phyloP scores from a whole-genome alignment of 2,329 filamentous ascomycete genomes.

The Alternaria burnsii region DNA sequence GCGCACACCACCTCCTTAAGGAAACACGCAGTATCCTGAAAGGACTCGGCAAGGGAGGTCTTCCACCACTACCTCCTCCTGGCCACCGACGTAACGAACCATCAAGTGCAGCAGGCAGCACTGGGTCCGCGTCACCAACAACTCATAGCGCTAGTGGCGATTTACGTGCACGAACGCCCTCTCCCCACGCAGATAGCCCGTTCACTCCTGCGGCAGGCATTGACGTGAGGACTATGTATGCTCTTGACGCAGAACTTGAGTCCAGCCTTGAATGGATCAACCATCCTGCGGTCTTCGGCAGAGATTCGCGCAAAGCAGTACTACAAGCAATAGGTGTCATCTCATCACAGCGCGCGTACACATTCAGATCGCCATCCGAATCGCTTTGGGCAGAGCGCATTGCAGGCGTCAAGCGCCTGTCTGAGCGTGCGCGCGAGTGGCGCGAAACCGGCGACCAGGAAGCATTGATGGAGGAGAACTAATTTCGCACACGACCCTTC shows the following conservation, averaged over 20 bases:
- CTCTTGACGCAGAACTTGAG: slow-evolving; percentile 90
- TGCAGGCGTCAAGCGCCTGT: slow-evolving; percentile 79
- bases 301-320: slow-evolving; percentile 94
- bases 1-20: slow-evolving; percentile 87
- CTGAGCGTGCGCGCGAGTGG: slow-evolving; percentile 89
- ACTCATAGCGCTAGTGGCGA: slow-evolving; percentile 50
- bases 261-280: slow-evolving; percentile 95
- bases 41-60: slow-evolving; percentile 90
- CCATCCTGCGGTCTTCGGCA: slow-evolving; percentile 91
- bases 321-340: slow-evolving; percentile 97
- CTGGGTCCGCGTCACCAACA: slow-evolving; percentile 49
- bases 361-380: slow-evolving; percentile 90
- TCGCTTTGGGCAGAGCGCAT: slow-evolving; percentile 87
- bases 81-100: slow-evolving; percentile 53
- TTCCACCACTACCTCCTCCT: slow-evolving; percentile 83
- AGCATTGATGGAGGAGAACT: slow-evolving; percentile 65
- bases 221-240: slow-evolving; percentile 80
- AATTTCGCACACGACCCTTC: slow-evolving; percentile 23
- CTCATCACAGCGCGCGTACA: slow-evolving; percentile 91
- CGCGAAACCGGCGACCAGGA: slow-evolving; percentile 80
- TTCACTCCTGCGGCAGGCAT: slow-evolving; percentile 76
- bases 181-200: slow-evolving; percentile 53
- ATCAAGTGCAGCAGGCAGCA: slow-evolving; percentile 50
- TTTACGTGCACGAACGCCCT: slow-evolving; percentile 48
- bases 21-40: slow-evolving; percentile 96